These are phyloP conservation scores for Sideroxylon spinosum DNA, from an alignment of 179 eudicot genomes.

Conservation along the genomic window DNA sequence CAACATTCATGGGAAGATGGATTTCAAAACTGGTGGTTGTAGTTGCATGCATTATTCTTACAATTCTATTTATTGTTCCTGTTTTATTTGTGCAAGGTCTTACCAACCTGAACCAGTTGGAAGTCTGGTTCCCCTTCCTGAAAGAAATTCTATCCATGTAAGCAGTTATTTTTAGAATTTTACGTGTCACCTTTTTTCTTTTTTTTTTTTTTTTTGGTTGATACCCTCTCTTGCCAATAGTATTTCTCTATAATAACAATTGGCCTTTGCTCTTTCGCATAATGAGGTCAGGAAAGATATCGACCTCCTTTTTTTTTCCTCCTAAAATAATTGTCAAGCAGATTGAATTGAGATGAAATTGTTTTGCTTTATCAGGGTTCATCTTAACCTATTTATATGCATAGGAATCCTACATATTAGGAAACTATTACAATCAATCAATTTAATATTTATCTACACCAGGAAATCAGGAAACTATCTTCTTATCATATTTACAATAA, in stretches of 20 bases:
- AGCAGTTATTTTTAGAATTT: constrained; percentile 25
- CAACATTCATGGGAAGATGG: constrained; percentile 44
- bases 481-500: no score
- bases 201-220: not conserved
- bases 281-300: no score
- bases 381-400: no score
- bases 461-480: no score
- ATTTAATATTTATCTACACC: no score
- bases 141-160: constrained; percentile 42
- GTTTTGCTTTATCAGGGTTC: no score
- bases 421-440: no score
- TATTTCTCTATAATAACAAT: not conserved
- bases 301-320: no score
- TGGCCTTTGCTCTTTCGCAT: no score
- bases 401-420: no score
- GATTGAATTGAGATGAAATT: no score
- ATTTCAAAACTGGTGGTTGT: constrained; percentile 45
- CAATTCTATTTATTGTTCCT: constrained; percentile 49
- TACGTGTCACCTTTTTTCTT: not conserved
- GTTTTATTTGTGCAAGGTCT: constrained; percentile 73
- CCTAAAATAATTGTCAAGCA: no score
- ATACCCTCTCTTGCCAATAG: not conserved
- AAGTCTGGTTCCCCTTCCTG: constrained; percentile 54
- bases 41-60: constrained; percentile 35
- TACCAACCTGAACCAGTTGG: constrained; percentile 52